Conservation (phyloP, 2,329 filamentous ascomycete genomes). For the Aspergillus bombycis region DNA sequence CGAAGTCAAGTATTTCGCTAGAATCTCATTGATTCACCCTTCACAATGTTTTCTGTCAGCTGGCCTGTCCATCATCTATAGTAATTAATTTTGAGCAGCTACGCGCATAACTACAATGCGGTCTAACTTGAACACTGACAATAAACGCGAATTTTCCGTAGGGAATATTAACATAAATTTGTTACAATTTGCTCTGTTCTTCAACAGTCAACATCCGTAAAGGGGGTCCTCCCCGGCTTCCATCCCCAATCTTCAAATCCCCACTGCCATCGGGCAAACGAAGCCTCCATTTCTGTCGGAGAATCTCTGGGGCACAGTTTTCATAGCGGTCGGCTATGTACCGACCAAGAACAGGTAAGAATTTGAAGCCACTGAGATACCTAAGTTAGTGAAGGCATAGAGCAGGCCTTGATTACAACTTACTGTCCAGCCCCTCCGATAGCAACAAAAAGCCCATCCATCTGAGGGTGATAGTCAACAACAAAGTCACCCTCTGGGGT, state of each 20-base stretch:
- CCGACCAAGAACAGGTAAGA: slow-evolving; percentile 19
- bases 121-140: neutral
- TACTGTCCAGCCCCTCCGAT: slow-evolving; percentile 26
- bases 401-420: slow-evolving; percentile 14
- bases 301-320: neutral
- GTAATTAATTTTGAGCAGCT: neutral
- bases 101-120: neutral
- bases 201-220: slow-evolving; percentile 12
- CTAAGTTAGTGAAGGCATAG: neutral
- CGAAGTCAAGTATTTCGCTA: neutral
- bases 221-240: slow-evolving; percentile 18
- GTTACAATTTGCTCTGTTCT: slow-evolving; percentile 17
- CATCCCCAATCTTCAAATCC: slow-evolving; percentile 14
- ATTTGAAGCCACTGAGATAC: slow-evolving; percentile 18
- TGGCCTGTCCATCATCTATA: neutral
- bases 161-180: neutral
- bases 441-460: slow-evolving; percentile 46
- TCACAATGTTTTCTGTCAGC: neutral
- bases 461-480: slow-evolving; percentile 66
- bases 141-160: neutral
- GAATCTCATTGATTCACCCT: neutral
- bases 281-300: slow-evolving; percentile 18
- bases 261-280: neutral
- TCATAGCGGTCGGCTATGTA: slow-evolving; percentile 20
- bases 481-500: slow-evolving; percentile 70